Evolutionary conservation across 352 stramenopile genomes (phyloP).

Genomic region (Globisporangium yorkense): DNA sequence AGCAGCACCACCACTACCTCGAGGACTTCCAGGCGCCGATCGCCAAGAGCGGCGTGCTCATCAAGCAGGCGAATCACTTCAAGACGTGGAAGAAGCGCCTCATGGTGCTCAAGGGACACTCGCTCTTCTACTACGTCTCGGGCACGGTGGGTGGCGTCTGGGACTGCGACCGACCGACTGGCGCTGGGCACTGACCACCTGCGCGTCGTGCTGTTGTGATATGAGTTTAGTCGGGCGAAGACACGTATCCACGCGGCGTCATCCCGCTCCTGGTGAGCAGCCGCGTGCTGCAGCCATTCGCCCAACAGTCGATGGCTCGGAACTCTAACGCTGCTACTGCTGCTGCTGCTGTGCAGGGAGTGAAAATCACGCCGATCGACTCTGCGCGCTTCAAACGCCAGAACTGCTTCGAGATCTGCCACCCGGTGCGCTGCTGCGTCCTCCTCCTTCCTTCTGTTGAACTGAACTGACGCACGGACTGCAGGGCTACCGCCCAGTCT

Average conservation of each 20-base stretch:
- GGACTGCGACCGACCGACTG: too few relatives aligned
- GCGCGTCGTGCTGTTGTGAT: too few relatives aligned
- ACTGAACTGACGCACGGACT: background rate
- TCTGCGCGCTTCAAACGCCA: slow-evolving; percentile 75
- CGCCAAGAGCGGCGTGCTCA: slow-evolving; percentile 79
- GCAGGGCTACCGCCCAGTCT: slow-evolving; percentile 74
- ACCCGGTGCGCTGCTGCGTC: slow-evolving; percentile 37
- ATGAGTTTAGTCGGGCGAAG: slow-evolving; percentile 56
- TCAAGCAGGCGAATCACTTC: slow-evolving; percentile 86
- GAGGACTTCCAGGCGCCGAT: slow-evolving; percentile 80
- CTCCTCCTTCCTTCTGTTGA: background rate
- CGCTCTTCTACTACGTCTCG: slow-evolving; percentile 86
- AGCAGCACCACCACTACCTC: slow-evolving; percentile 34
- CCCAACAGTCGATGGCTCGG: too few relatives aligned
- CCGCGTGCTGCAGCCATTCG: background rate
- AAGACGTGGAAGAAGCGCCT: slow-evolving; percentile 88
- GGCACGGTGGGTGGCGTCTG: slow-evolving; percentile 46
- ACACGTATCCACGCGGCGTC: slow-evolving; percentile 77
- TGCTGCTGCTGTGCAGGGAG: slow-evolving; percentile 18
- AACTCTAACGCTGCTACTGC: background rate
- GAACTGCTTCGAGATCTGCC: slow-evolving; percentile 85
- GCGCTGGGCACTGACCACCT: too few relatives aligned
- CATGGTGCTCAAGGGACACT: slow-evolving; percentile 86
- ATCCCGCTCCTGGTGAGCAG: slow-evolving; percentile 52
- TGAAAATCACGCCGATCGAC: slow-evolving; percentile 78